Evolutionary conservation across 1,284 basidiomycete genomes (phyloP), one percentile per base, ranked within the genome.

Genomic region (Fomitopsis palustris): DNA sequence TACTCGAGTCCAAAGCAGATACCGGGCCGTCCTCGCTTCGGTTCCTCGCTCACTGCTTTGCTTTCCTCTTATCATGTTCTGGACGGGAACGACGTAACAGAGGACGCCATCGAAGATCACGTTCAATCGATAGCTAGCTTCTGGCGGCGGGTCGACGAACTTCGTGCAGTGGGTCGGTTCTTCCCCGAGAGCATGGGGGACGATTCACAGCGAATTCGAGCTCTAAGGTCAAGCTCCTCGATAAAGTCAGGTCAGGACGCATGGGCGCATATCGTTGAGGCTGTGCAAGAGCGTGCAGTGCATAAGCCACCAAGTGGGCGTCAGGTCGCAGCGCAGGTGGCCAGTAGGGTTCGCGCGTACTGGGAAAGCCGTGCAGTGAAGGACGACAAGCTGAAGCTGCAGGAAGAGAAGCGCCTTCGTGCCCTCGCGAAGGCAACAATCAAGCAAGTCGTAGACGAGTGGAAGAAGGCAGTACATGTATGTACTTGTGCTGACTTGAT

Each of bases 391-490:
- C 81, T 82, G 52, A 81, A 77, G 59, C 74, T 77, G 33, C 83
- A 83, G 56, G 89, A 92, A 65, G 90, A 93, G 75, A 84, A 82
- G 67, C 80, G 88, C 41, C 63, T 91, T 64, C 82, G 85, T 58
- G 80, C 77, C 2, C 67, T 93, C 53, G 92, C 91, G 23, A 92
- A 90, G 72, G 81, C 81, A 51, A 90, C 87, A 0, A 78, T 87
- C 55, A 83, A 82, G 64, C 79, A 90, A 67, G 87, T 98, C 21
- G 78, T 85, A 27, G 83, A 81, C 35, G 90, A 95, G 66, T 98
- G 96, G 96, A 92, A 89, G 69, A 86, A 94, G 65, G 96, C 93
- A 2, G 86, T 95, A 53, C 89, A 90, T 67, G 93, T 94, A 70
- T 72, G 92, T 82, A n/a, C n/a, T n/a, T n/a, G n/a, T n/a, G n/a